These are phyloP conservation scores for Mucor piriformis DNA, from an alignment of 371 early-diverging fungal genomes.

Conservation along the genomic window DNA sequence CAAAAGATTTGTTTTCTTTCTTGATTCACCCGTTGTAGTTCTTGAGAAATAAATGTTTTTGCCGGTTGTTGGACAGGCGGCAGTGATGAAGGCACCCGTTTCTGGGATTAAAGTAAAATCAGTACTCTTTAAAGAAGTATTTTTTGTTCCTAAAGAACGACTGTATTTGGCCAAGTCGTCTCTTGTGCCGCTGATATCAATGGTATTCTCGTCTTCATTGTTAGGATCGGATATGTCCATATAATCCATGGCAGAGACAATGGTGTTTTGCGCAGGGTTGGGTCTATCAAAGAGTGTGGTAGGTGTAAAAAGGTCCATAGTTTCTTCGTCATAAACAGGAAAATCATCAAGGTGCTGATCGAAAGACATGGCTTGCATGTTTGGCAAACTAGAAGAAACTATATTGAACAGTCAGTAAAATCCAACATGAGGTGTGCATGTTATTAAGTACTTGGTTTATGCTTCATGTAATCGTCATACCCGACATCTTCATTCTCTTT, in stretches of 20 bases:
- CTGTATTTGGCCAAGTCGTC: neutral
- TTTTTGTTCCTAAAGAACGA: neutral
- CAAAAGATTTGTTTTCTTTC: slow-evolving; percentile 11
- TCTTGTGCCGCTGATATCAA: neutral
- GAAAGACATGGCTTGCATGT: too few relatives aligned
- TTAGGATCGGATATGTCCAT: slow-evolving; percentile 17
- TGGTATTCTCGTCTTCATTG: neutral
- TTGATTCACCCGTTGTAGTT: slow-evolving; percentile 9
- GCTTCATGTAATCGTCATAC: slow-evolving; percentile 11
- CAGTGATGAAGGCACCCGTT: slow-evolving; percentile 27
- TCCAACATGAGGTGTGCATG: too few relatives aligned
- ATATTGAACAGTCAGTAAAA: slow-evolving; percentile 2
- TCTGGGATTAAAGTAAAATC: slow-evolving; percentile 23
- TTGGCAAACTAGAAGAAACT: neutral
- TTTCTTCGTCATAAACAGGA: neutral
- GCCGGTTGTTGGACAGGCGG: slow-evolving; percentile 43
- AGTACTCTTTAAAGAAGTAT: neutral
- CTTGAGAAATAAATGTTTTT: slow-evolving; percentile 54
- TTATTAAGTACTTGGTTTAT: neutral
- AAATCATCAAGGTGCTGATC: neutral
- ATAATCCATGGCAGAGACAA: slow-evolving; percentile 3
- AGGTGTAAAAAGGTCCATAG: neutral
- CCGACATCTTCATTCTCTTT: slow-evolving; percentile 13
- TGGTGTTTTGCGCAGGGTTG: neutral
- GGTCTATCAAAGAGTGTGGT: neutral